These are phyloP conservation scores for Phytopythium aichiense DNA, from an alignment of 352 stramenopile species.

Conservation along the genomic window DNA sequence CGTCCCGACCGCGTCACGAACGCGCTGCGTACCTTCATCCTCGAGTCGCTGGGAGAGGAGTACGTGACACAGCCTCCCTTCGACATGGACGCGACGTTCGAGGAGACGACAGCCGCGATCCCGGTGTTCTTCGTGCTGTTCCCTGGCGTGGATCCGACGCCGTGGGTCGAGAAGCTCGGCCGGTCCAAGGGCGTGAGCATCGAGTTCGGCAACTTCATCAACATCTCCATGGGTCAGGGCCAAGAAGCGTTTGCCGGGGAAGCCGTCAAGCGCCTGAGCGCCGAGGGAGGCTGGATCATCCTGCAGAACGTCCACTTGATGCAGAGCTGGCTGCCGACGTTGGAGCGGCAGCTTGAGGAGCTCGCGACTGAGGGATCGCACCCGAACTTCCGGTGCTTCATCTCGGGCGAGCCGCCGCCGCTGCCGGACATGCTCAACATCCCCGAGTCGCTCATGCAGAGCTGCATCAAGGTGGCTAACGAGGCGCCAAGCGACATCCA, in stretches of 20 bases:
- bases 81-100: constrained; percentile 90
- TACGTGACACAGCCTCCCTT: constrained; percentile 91
- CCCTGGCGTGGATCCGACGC: constrained; percentile 92
- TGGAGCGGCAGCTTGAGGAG: constrained; percentile 92
- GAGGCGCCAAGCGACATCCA: constrained; percentile 95
- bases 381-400: constrained; percentile 95
- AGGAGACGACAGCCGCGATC: constrained; percentile 89
- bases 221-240: constrained; percentile 92
- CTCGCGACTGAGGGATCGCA: constrained; percentile 87
- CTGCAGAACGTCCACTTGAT: constrained; percentile 96
- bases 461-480: constrained; percentile 95
- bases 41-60: constrained; percentile 86
- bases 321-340: constrained; percentile 92
- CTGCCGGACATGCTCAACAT: constrained; percentile 95
- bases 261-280: constrained; percentile 88
- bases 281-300: constrained; percentile 94
- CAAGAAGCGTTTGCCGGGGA: constrained; percentile 93
- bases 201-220: constrained; percentile 95
- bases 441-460: constrained; percentile 94
- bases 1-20: constrained; percentile 94
- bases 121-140: constrained; percentile 96
- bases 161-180: constrained; percentile 93
- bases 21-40: constrained; percentile 89
- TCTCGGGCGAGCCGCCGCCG: constrained; percentile 92
- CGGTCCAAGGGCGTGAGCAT: constrained; percentile 83